phyloP scores from a whole-genome alignment of 345 rosid genomes.

The Aquilaria malaccensis region DNA sequence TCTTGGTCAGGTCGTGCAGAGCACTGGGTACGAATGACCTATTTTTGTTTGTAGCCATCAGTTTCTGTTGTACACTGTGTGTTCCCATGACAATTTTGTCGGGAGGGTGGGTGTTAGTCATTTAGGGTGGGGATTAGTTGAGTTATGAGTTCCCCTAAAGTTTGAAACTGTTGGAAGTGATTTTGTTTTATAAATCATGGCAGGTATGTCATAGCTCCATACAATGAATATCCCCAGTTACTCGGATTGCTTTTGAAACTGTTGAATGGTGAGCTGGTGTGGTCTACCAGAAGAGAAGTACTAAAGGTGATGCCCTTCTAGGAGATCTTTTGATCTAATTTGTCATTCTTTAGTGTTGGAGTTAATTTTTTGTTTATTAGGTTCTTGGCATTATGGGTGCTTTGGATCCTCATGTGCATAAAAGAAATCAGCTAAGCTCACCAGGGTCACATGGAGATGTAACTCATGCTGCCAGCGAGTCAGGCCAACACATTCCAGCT shows the following conservation, averaged over 20 bases:
- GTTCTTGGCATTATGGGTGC: slow-evolving; percentile 99
- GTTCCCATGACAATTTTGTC: no score
- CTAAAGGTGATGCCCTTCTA: slow-evolving; percentile 60
- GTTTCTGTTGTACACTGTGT: no score
- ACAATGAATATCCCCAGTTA: slow-evolving; percentile 82
- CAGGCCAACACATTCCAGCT: slow-evolving; percentile 85
- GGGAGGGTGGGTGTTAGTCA: not conserved
- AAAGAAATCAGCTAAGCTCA: slow-evolving; percentile 73
- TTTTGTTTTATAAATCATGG: slow-evolving; percentile 6
- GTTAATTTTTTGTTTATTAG: slow-evolving; percentile 34
- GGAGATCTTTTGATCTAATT: slow-evolving; percentile 12
- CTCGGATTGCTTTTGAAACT: slow-evolving; percentile 93
- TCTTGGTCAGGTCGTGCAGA: slow-evolving; percentile 96
- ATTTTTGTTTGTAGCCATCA: not conserved
- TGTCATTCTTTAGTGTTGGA: slow-evolving; percentile 16
- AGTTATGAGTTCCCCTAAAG: no score
- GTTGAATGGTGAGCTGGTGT: slow-evolving; percentile 89
- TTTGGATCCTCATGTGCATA: slow-evolving; percentile 92
- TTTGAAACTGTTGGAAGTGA: not conserved
- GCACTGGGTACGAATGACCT: slow-evolving; percentile 71
- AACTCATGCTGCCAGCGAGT: slow-evolving; percentile 79
- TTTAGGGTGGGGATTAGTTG: not conserved
- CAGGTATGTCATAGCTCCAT: slow-evolving; percentile 96
- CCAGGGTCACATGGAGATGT: slow-evolving; percentile 90
- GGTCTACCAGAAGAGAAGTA: slow-evolving; percentile 99